Evolutionary conservation across 495 filamentous ascomycete genomes (phyloP), one percentile per base, ranked within the genome.

Genomic region (Talaromyces ruber): DNA sequence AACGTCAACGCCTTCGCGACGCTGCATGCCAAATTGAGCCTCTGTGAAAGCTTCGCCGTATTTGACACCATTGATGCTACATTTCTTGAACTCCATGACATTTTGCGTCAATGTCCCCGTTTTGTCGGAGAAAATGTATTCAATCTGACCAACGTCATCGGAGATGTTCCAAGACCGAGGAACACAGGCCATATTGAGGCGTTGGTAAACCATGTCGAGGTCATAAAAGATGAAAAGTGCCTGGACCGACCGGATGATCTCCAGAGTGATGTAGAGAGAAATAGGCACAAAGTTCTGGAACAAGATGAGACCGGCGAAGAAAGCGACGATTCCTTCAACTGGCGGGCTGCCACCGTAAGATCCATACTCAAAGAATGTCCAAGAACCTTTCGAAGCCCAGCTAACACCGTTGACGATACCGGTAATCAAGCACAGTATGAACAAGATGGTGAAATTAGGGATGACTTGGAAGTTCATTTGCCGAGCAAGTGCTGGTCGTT

Each of bases 11-110:
- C 95, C 95, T 73, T 91, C 81, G 37, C 94, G 85, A 72, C 91
- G 90, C 72, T 94, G 90, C 89, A 98, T 93, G 47, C 95, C 95
- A 55, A 93, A 87, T 72, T 95, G 89, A 0, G 95, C 95, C 73
- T 99, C 95, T 0, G 95, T 98, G 69, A 96, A 98, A 0, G 95
- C 95, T 74, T 98, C 95, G 51, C 95, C 95, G 67, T 99, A 99
- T 8, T 93, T 84, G 59, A 92, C 81, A 9, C 95, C 94, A 69
- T 98, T 97, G 71, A 99, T 86, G 18, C 91, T 95, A 62, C 86
- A 89, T 70, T 99, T 99, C 73, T 97, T 98, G 84, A 97, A 99
- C 74, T 99, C 95, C 95, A 99, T 99, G 57, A 98, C 91, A 70
- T 99, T 99, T 68, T 99, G 95, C 6, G 95, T 99, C 66, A 99